These are phyloP conservation scores for Pythium monospermum DNA, from an alignment of 352 stramenopile species.

Conservation along the genomic window DNA sequence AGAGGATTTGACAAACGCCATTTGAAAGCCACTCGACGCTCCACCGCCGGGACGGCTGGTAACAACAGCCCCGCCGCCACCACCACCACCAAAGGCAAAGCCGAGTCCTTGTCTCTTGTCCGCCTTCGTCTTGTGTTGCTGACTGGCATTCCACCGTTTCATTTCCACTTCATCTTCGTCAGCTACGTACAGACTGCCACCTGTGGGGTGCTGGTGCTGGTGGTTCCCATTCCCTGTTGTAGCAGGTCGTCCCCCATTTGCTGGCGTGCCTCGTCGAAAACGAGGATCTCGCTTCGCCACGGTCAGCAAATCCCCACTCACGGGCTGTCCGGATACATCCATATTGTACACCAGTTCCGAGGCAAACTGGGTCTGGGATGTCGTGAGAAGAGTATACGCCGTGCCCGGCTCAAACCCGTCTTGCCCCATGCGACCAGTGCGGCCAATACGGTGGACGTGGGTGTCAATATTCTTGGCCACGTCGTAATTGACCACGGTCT, in stretches of 20 bases:
- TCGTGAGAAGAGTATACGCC: slow-evolving; percentile 78
- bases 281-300: slow-evolving; percentile 44
- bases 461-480: slow-evolving; percentile 91
- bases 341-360: slow-evolving; percentile 82
- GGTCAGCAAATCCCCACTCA: slow-evolving; percentile 47
- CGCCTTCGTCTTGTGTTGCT: slow-evolving; percentile 48
- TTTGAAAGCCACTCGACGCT: too few species aligned
- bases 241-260: too few species aligned
- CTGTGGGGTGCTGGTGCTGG: too few species aligned
- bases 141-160: slow-evolving; percentile 50
- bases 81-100: slow-evolving; percentile 25
- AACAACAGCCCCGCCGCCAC: slow-evolving; percentile 12
- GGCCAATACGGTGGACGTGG: slow-evolving; percentile 87
- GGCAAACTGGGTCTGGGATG: slow-evolving; percentile 68
- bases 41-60: slow-evolving; percentile 5
- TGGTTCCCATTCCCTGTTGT: too few species aligned
- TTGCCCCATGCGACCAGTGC: slow-evolving; percentile 79
- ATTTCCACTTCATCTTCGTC: slow-evolving; percentile 50
- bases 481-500: slow-evolving; percentile 89
- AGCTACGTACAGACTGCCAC: too few species aligned
- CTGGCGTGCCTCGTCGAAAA: slow-evolving; percentile 43
- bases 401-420: slow-evolving; percentile 78
- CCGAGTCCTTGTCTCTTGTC: slow-evolving; percentile 71
- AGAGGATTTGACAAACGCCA: slow-evolving; percentile 36
- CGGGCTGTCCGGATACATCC: slow-evolving; percentile 62